Evolutionary conservation across 352 stramenopile species (phyloP).

Genomic region (Phytopythium aichiense): DNA sequence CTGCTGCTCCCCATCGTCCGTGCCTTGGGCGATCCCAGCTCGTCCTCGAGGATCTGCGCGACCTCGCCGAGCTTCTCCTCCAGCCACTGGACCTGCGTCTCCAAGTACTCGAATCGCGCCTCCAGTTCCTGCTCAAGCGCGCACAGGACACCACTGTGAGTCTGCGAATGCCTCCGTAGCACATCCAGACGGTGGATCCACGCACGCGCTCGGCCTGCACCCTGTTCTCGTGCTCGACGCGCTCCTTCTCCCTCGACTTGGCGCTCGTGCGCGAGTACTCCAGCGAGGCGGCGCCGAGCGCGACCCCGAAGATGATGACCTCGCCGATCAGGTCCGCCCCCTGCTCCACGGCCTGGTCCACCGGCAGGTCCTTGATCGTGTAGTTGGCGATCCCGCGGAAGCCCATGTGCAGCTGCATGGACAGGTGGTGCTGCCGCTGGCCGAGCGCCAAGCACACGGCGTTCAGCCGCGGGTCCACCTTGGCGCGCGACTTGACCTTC

Average conservation of each 20-base stretch:
- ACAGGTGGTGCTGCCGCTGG: slow-evolving; percentile 58
- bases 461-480: slow-evolving; percentile 61
- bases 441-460: slow-evolving; percentile 53
- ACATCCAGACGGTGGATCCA: neutral
- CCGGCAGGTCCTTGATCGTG: slow-evolving; percentile 69
- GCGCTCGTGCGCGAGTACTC: slow-evolving; percentile 70
- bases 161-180: neutral
- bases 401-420: slow-evolving; percentile 77
- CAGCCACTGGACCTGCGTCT: slow-evolving; percentile 43
- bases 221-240: slow-evolving; percentile 44
- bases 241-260: slow-evolving; percentile 55
- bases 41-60: slow-evolving; percentile 30
- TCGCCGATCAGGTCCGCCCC: slow-evolving; percentile 75
- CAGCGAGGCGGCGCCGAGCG: slow-evolving; percentile 56
- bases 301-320: slow-evolving; percentile 77
- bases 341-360: slow-evolving; percentile 73
- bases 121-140: slow-evolving; percentile 26
- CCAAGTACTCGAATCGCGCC: slow-evolving; percentile 44
- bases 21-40: slow-evolving; percentile 17
- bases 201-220: slow-evolving; percentile 33
- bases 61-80: slow-evolving; percentile 34
- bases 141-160: neutral
- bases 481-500: slow-evolving; percentile 87
- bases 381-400: slow-evolving; percentile 74
- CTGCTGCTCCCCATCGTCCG: slow-evolving; percentile 19